Evolutionary conservation across 768 basidiomycete species (phyloP), one percentile per base, ranked within the genome.

Genomic region (Russula olivacea): DNA sequence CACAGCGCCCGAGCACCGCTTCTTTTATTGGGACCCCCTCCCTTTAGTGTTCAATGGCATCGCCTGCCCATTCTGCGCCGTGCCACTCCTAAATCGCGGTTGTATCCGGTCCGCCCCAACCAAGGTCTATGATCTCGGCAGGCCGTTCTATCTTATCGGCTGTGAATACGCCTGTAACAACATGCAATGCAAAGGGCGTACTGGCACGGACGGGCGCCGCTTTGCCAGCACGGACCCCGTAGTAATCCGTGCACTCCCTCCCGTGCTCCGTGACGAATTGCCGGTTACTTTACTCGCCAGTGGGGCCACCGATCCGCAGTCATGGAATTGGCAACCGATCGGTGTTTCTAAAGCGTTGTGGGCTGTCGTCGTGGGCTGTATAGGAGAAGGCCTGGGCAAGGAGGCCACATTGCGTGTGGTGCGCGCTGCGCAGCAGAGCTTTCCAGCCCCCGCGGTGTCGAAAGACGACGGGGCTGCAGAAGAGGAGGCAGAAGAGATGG

Each of bases 21-120:
- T 92, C 74, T 75, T 92, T n/a, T 92, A 89, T 68, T 92, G 90
- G 90, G 90, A 92, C 64, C 90, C 90, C 0, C 84, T 86, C 54
- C 87, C 89, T 0, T 82, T 92, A 52, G 83, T 90, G 10, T 89
- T 91, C 76, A 89, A 91, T 63, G 90, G 90, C 4, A 87, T 92
- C 49, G 78, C 83, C 1, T 92, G 90, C 67, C 87, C 89, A 0
- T 77, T 70, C 48, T 92, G 90, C 69, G 74, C 81, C 8, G 69
- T 78, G 5, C 79, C 85, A 1, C 79, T 92, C 43, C 66, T 71
- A 38, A 88, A 91, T 73, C 80, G 81, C 38, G 90, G 90, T 3
- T 82, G 86, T 47, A 91, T 91, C 72, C 81, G 78, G 64, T 81
- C 81, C 0, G 89, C 89, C 0, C 90, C 90, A 0, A 75, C 90